These are phyloP conservation scores for Linaria vulgaris DNA, from an alignment of 257 asterid genomes.

Conservation along the genomic window DNA sequence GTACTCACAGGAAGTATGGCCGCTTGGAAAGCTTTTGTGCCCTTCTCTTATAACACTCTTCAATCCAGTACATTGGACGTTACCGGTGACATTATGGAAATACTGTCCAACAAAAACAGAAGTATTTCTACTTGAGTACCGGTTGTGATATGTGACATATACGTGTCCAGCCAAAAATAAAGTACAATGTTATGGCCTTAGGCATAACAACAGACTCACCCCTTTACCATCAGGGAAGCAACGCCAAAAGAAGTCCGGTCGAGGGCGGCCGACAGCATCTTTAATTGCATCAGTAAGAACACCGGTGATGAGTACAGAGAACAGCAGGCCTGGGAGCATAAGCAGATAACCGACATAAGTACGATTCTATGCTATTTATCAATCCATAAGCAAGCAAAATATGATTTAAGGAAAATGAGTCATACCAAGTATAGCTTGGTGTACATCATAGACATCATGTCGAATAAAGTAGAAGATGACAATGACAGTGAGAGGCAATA, in stretches of 20 bases:
- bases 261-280: slow-evolving; percentile 99
- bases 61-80: slow-evolving; percentile 80
- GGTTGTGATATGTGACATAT: background rate
- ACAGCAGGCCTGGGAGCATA: slow-evolving; percentile 65
- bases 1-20: slow-evolving; percentile 89
- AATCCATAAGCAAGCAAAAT: background rate
- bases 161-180: background rate
- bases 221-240: slow-evolving; percentile 91
- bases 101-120: slow-evolving; percentile 45
- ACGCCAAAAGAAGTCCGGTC: slow-evolving; percentile 98
- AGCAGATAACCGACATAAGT: slow-evolving; percentile 21
- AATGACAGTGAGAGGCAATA: slow-evolving; percentile 62
- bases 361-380: slow-evolving; percentile 5
- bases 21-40: slow-evolving; percentile 95
- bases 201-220: slow-evolving; percentile 45
- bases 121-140: slow-evolving; percentile 21
- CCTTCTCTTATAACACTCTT: slow-evolving; percentile 79
- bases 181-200: background rate
- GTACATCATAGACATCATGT: slow-evolving; percentile 73
- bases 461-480: slow-evolving; percentile 67
- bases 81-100: slow-evolving; percentile 69
- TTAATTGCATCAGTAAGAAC: slow-evolving; percentile 91
- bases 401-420: slow-evolving; percentile 20
- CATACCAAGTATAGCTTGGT: slow-evolving; percentile 85
- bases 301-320: slow-evolving; percentile 73